Evolutionary conservation across 805 yeast genomes (phyloP).

Genomic region (Hanseniaspora thailandica): DNA sequence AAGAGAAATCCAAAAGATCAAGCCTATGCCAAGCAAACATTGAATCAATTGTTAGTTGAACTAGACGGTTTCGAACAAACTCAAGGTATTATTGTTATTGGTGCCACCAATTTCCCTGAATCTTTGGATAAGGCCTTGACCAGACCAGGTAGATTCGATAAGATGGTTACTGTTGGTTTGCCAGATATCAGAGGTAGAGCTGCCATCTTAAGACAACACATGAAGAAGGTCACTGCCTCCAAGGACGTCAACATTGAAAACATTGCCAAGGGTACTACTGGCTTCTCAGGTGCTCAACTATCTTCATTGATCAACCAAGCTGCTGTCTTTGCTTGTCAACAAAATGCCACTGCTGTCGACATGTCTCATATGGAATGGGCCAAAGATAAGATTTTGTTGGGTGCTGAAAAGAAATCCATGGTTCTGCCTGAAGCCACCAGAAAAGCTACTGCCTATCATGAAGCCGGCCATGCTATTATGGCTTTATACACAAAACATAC

Average conservation of each 20-base stretch:
- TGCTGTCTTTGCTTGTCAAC: conserved; percentile 90
- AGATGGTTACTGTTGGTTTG: conserved; percentile 83
- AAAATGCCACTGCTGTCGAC: conserved; percentile 78
- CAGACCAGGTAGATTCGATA: conserved; percentile 96
- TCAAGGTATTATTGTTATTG: conserved; percentile 87
- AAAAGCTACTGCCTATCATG: conserved; percentile 92
- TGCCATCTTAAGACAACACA: conserved; percentile 81
- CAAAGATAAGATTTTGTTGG: conserved; percentile 92
- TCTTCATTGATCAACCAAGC: conserved; percentile 96
- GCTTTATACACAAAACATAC: conserved; percentile 92
- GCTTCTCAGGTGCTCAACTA: conserved; percentile 94
- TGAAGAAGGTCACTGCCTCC: conserved; percentile 79
- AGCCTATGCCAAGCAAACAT: conserved; percentile 94
- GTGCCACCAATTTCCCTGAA: conserved; percentile 98
- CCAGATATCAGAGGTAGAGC: conserved; percentile 98
- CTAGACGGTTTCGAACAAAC: conserved; percentile 90
- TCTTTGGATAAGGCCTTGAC: conserved; percentile 92
- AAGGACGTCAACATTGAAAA: conserved; percentile 77
- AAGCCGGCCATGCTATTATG: conserved; percentile 98
- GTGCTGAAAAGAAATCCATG: conserved; percentile 96
- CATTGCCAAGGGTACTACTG: conserved; percentile 95
- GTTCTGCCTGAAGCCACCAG: conserved; percentile 92
- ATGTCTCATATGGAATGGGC: conserved; percentile 98
- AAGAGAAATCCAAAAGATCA: conserved; percentile 95
- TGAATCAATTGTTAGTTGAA: conserved; percentile 90